Conservation (phyloP, 2,329 filamentous ascomycete species). For the Tolypocladium nubicola region DNA sequence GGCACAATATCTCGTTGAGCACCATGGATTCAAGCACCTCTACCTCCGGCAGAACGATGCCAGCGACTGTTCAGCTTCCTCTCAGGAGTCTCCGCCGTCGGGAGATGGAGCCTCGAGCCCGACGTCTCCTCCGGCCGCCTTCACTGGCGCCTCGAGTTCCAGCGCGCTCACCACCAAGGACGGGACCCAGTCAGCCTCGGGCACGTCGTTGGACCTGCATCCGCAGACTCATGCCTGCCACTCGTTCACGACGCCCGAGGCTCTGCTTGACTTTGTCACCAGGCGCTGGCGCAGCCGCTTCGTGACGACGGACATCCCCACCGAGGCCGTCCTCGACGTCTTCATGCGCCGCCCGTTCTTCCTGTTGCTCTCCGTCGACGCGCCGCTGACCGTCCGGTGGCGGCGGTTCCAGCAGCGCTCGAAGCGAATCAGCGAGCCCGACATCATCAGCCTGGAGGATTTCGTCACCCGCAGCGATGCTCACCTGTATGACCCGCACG, state of each 20-base stretch:
- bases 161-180: constrained; percentile 16
- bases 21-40: constrained; percentile 72
- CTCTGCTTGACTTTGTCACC: constrained; percentile 77
- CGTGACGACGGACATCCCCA: constrained; percentile 76
- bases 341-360: constrained; percentile 81
- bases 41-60: constrained; percentile 32
- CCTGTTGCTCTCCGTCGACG: constrained; percentile 83
- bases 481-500: constrained; percentile 59
- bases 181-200: constrained; percentile 12
- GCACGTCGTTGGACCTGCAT: constrained; percentile 14
- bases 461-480: constrained; percentile 54
- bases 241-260: constrained; percentile 50
- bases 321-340: constrained; percentile 61
- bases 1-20: constrained; percentile 73
- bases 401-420: constrained; percentile 50
- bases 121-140: constrained; percentile 6
- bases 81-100: background rate
- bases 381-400: constrained; percentile 77
- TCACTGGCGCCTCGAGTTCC: constrained; percentile 13
- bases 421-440: constrained; percentile 9
- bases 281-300: constrained; percentile 72
- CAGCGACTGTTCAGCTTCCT: background rate
- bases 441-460: constrained; percentile 36
- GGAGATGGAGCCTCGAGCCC: constrained; percentile 4
- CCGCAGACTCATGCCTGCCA: constrained; percentile 11